Evolutionary conservation across 1,284 basidiomycete species (phyloP).

Genomic region (Veloboletus limbatus): DNA sequence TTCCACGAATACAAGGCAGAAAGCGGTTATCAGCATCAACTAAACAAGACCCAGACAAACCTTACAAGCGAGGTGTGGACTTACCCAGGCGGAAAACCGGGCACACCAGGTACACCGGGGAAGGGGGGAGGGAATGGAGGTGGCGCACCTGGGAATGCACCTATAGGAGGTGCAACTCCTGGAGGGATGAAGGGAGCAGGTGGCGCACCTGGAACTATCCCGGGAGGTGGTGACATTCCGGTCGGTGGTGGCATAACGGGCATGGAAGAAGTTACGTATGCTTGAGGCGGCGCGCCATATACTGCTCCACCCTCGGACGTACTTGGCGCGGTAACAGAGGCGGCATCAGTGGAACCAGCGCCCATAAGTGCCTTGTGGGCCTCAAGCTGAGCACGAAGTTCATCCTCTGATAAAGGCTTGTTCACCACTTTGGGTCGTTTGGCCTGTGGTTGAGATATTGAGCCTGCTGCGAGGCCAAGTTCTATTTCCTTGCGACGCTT

Average conservation of each 20-base stretch:
- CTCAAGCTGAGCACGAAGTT: slow-evolving; percentile 81
- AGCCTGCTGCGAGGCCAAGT: slow-evolving; percentile 78
- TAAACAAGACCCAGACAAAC: slow-evolving; percentile 19
- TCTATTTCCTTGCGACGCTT: slow-evolving; percentile 92
- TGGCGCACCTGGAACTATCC: slow-evolving; percentile 37
- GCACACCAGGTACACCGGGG: slow-evolving; percentile 39
- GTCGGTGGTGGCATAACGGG: slow-evolving; percentile 40
- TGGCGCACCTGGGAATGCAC: slow-evolving; percentile 35
- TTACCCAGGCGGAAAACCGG: slow-evolving; percentile 51
- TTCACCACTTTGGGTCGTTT: slow-evolving; percentile 88
- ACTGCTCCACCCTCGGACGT: slow-evolving; percentile 48
- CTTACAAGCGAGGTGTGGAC: slow-evolving; percentile 23
- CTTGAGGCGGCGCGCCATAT: slow-evolving; percentile 66
- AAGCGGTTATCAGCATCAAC: slow-evolving; percentile 19
- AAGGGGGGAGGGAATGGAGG: slow-evolving; percentile 38
- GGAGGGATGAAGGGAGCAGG: slow-evolving; percentile 35
- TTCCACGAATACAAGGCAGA: slow-evolving; percentile 9
- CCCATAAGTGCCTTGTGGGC: slow-evolving; percentile 95
- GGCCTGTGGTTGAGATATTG: slow-evolving; percentile 71
- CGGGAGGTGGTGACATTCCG: slow-evolving; percentile 43
- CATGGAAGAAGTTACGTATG: slow-evolving; percentile 58
- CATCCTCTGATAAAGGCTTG: slow-evolving; percentile 75
- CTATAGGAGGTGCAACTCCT: slow-evolving; percentile 32
- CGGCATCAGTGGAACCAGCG: slow-evolving; percentile 38
- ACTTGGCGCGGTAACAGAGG: slow-evolving; percentile 35